A percentile compares a stretch with the other conserved stretches of the same genome.
These are phyloP conservation scores for Galeopsis tetrahit DNA, from an alignment of 257 asterid genomes.

Conservation along the genomic window DNA sequence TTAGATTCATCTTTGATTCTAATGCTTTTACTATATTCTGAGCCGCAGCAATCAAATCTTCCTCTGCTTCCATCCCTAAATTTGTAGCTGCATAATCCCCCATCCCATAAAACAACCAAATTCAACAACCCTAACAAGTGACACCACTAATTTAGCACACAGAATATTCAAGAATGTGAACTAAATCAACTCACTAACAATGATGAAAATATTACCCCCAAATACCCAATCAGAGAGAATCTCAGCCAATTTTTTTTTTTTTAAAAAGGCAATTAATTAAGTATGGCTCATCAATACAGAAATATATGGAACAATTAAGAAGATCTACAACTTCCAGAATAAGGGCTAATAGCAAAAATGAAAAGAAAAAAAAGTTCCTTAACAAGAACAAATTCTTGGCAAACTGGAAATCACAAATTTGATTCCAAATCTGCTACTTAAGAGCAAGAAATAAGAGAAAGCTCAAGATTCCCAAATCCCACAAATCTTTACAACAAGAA, in stretches of 20 bases:
- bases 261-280: conserved; percentile 22
- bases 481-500: background rate
- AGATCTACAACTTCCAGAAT: conserved; percentile 30
- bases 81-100: conserved; percentile 53
- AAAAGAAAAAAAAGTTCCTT: background rate
- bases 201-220: conserved; percentile 22
- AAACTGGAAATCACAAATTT: conserved; percentile 4
- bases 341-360: conserved; percentile 14
- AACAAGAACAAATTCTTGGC: conserved; percentile 26
- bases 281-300: background rate
- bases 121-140: conserved; percentile 13
- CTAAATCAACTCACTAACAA: conserved; percentile 11
- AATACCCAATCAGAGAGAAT: conserved; percentile 24
- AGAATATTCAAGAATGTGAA: conserved; percentile 1
- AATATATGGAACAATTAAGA: conserved; percentile 21
- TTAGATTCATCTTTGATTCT: conserved; percentile 53
- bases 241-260: background rate
- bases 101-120: conserved; percentile 46
- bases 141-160: conserved; percentile 16
- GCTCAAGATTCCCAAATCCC: background rate
- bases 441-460: background rate
- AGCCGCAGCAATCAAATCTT: conserved; percentile 69
- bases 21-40: conserved; percentile 62
- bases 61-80: conserved; percentile 68
- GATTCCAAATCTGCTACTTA: background rate